Percentiles rank a stretch among this genome's conserved stretches.
Evolutionary conservation across 176 grass and related monocot genomes (phyloP).

Genomic region (Oryza coarctata): DNA sequence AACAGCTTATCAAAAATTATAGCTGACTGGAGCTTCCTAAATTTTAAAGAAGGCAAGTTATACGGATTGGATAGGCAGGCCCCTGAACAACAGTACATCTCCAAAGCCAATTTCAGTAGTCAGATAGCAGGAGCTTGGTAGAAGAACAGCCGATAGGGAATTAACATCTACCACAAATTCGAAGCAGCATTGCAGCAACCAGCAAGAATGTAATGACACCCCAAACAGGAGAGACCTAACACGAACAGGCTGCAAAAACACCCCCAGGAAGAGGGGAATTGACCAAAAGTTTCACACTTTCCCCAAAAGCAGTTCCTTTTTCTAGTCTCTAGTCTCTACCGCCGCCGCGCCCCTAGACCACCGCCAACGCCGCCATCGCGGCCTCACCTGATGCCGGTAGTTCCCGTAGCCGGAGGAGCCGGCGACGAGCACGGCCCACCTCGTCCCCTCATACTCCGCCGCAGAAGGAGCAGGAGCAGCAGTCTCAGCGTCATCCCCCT

Average conservation of each 20-base stretch:
- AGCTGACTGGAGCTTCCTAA: background rate
- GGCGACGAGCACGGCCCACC: constrained; percentile 90
- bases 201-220: background rate
- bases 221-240: background rate
- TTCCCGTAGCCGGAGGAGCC: constrained; percentile 84
- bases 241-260: background rate
- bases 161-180: background rate
- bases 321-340: background rate
- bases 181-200: background rate
- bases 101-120: background rate
- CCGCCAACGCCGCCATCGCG: background rate
- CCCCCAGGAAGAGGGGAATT: background rate
- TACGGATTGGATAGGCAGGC: background rate
- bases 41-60: background rate
- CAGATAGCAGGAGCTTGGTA: background rate
- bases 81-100: background rate
- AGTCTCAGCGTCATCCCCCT: background rate
- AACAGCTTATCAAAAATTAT: background rate
- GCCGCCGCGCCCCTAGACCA: background rate
- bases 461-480: background rate
- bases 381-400: constrained; percentile 83
- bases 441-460: constrained; percentile 44
- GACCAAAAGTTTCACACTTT: background rate
- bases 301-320: background rate
- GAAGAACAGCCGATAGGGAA: background rate